These are phyloP conservation scores for Endocalyx cinctus DNA, from an alignment of 2,329 filamentous ascomycete genomes.

Conservation along the genomic window DNA sequence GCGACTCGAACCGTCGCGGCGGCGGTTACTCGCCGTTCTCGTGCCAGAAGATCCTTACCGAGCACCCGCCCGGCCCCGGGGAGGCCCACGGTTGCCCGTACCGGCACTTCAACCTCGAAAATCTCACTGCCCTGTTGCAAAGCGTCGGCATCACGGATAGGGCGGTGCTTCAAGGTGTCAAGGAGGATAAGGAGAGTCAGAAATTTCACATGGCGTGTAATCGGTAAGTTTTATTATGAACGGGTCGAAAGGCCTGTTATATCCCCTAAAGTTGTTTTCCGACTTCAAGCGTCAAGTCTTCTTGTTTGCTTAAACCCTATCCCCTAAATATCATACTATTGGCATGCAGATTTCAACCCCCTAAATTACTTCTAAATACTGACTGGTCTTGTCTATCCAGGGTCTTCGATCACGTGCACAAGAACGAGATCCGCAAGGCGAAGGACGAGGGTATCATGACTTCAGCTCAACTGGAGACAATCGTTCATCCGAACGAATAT, in stretches of 20 bases:
- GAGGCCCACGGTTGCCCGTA: constrained; percentile 97
- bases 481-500: constrained; percentile 96
- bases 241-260: background rate
- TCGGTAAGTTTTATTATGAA: constrained; percentile 42
- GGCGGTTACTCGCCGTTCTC: constrained; percentile 87
- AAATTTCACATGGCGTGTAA: constrained; percentile 96
- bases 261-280: too few species aligned
- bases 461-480: constrained; percentile 79
- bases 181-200: constrained; percentile 82
- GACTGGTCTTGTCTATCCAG: constrained; percentile 33
- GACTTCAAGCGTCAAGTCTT: too few species aligned
- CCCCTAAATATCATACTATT: too few species aligned
- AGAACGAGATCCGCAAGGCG: constrained; percentile 68
- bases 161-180: constrained; percentile 72
- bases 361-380: too few species aligned
- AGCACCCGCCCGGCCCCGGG: constrained; percentile 79
- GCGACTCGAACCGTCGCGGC: constrained; percentile 80
- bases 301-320: too few species aligned
- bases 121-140: constrained; percentile 72
- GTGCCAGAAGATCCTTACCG: constrained; percentile 91
- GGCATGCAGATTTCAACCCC: too few species aligned
- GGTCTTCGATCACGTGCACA: constrained; percentile 87
- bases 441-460: constrained; percentile 71
- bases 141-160: constrained; percentile 74
- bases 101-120: constrained; percentile 84